Evolutionary conservation across 305 asterid species (phyloP).

Genomic region (Fraxinus latifolia): DNA sequence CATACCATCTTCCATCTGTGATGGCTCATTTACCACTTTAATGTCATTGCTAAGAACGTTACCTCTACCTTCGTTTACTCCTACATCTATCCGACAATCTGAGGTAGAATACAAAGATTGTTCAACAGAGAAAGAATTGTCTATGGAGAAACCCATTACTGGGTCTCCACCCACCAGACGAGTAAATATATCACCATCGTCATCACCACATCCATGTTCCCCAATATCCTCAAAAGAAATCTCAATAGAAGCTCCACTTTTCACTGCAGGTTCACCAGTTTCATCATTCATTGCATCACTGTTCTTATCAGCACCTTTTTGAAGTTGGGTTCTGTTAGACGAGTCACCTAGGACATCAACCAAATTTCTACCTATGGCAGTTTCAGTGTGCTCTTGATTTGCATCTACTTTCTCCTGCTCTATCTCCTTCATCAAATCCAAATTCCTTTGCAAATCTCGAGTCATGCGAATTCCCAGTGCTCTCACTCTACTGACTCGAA

Average conservation of each 20-base stretch:
- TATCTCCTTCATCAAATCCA: slow-evolving; percentile 85
- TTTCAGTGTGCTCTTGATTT: slow-evolving; percentile 23
- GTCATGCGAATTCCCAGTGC: slow-evolving; percentile 98
- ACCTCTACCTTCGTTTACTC: slow-evolving; percentile 36
- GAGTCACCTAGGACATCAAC: slow-evolving; percentile 31
- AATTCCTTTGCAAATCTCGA: slow-evolving; percentile 90
- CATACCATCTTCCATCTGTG: slow-evolving; percentile 33
- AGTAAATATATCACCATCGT: slow-evolving; percentile 70
- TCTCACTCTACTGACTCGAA: slow-evolving; percentile 75
- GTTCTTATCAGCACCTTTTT: slow-evolving; percentile 32
- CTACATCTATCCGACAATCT: background rate
- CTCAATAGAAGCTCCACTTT: slow-evolving; percentile 59
- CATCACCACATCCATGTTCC: slow-evolving; percentile 34
- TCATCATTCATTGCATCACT: slow-evolving; percentile 29
- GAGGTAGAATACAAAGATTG: slow-evolving; percentile 36
- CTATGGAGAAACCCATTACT: slow-evolving; percentile 38
- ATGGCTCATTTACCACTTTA: slow-evolving; percentile 20
- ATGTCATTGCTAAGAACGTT: slow-evolving; percentile 18
- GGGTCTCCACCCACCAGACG: slow-evolving; percentile 70
- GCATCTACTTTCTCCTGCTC: slow-evolving; percentile 47
- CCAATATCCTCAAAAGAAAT: slow-evolving; percentile 65
- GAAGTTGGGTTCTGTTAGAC: slow-evolving; percentile 30
- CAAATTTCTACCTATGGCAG: slow-evolving; percentile 21
- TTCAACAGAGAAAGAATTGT: slow-evolving; percentile 36
- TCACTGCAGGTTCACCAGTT: slow-evolving; percentile 25